Evolutionary conservation across 257 asterid genomes (phyloP).

Genomic region (Leptodermis oblonga): DNA sequence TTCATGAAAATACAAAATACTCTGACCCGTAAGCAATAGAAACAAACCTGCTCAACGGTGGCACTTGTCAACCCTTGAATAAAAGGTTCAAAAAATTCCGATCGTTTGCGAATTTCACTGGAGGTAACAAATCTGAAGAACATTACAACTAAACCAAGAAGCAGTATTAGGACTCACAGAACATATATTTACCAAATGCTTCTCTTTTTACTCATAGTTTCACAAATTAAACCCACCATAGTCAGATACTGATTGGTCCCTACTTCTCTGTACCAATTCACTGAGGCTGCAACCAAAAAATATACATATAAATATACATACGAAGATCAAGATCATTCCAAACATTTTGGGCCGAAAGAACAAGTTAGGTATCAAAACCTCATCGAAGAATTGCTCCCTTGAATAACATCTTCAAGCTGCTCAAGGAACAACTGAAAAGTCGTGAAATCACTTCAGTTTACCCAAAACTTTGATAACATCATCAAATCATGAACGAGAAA

Average conservation of each 20-base stretch:
- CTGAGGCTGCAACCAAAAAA: constrained; percentile 56
- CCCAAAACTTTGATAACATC: constrained; percentile 13
- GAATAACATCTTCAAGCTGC: constrained; percentile 84
- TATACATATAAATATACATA: constrained; percentile 5
- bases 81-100: constrained; percentile 90
- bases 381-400: constrained; percentile 57
- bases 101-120: constrained; percentile 82
- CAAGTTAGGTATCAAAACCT: constrained; percentile 45
- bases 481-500: neutral
- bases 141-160: constrained; percentile 72
- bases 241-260: constrained; percentile 87
- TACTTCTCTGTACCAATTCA: constrained; percentile 75
- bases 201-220: constrained; percentile 1
- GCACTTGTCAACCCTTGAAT: constrained; percentile 69
- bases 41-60: constrained; percentile 84
- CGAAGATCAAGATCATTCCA: neutral
- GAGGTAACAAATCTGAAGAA: constrained; percentile 98
- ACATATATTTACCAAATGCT: constrained; percentile 6
- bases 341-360: neutral
- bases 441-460: constrained; percentile 21
- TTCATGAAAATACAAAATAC: neutral
- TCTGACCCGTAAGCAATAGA: constrained; percentile 1
- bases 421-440: constrained; percentile 83
- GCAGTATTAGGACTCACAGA: constrained; percentile 8
- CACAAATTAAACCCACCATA: constrained; percentile 56